Evolutionary conservation across 2,329 filamentous ascomycete species (phyloP).

Genomic region (Esteya vermicola): DNA sequence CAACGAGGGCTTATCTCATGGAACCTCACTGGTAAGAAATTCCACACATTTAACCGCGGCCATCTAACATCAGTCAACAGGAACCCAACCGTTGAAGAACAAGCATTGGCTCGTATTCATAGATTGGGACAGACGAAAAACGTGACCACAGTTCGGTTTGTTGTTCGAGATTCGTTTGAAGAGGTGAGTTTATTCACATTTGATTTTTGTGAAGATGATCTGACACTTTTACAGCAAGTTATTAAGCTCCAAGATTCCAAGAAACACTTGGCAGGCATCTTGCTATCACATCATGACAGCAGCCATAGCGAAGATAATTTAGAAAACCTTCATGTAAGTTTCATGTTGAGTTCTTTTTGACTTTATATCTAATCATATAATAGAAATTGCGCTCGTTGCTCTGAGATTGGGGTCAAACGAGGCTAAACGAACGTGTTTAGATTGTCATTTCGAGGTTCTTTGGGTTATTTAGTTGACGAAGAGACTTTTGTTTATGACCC

Average conservation of each 20-base stretch:
- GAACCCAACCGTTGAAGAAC: constrained; percentile 18
- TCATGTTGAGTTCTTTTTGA: too few relatives aligned
- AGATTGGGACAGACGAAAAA: constrained; percentile 14
- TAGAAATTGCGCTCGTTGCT: too few relatives aligned
- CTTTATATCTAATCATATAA: too few relatives aligned
- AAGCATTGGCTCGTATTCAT: constrained; percentile 16
- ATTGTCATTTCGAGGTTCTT: too few relatives aligned
- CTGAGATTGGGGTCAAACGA: too few relatives aligned
- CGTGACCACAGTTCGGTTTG: constrained; percentile 16
- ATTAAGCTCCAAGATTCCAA: constrained; percentile 9
- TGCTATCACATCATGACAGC: constrained; percentile 4
- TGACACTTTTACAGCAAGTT: constrained; percentile 4
- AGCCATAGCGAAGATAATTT: neutral
- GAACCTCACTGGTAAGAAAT: constrained; percentile 30
- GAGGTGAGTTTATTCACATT: constrained; percentile 8
- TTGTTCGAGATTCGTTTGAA: constrained; percentile 15
- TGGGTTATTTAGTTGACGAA: too few relatives aligned
- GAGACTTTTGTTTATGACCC: too few relatives aligned
- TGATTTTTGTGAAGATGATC: too few relatives aligned
- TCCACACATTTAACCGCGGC: neutral
- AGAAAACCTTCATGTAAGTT: constrained; percentile 3
- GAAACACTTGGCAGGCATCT: constrained; percentile 7
- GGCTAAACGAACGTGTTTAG: too few relatives aligned
- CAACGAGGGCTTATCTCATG: constrained; percentile 31
- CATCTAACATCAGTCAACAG: constrained; percentile 4